These are phyloP conservation scores for Angomonas deanei DNA, from an alignment of 208 protist genomes.

Conservation along the genomic window DNA sequence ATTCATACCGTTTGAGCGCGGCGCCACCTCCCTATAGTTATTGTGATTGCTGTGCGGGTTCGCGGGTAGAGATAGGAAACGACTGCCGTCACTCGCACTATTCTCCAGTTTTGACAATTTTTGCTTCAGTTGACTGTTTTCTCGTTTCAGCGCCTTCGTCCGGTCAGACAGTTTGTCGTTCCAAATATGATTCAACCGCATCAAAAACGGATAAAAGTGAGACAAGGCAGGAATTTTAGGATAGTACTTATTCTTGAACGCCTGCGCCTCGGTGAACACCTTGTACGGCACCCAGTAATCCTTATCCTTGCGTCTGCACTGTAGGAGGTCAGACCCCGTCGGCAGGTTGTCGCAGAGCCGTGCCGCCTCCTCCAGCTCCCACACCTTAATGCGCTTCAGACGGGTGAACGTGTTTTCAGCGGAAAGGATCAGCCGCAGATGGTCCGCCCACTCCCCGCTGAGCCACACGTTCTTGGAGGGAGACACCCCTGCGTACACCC, in stretches of 20 bases:
- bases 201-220: slow-evolving; percentile 82
- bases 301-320: slow-evolving; percentile 55
- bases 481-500: slow-evolving; percentile 62
- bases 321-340: slow-evolving; percentile 52
- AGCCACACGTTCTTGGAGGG: slow-evolving; percentile 83
- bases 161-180: slow-evolving; percentile 51
- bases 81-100: too few relatives aligned
- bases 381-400: slow-evolving; percentile 51
- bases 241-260: slow-evolving; percentile 81
- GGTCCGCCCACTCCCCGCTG: slow-evolving; percentile 60
- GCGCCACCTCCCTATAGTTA: neutral
- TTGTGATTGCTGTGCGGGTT: neutral
- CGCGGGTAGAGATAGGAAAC: too few relatives aligned
- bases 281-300: slow-evolving; percentile 85
- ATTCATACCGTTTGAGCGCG: too few relatives aligned
- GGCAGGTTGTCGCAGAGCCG: slow-evolving; percentile 40
- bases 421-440: slow-evolving; percentile 62
- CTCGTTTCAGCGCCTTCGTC: slow-evolving; percentile 28
- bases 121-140: slow-evolving; percentile 9
- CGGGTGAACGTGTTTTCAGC: slow-evolving; percentile 68
- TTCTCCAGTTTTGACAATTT: slow-evolving; percentile 4
- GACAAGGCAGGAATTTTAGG: slow-evolving; percentile 53
- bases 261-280: slow-evolving; percentile 71
- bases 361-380: slow-evolving; percentile 56
- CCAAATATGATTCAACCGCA: slow-evolving; percentile 75